Evolutionary conservation across 2,329 filamentous ascomycete species (phyloP).

Genomic region (Scedosporium apiospermum): DNA sequence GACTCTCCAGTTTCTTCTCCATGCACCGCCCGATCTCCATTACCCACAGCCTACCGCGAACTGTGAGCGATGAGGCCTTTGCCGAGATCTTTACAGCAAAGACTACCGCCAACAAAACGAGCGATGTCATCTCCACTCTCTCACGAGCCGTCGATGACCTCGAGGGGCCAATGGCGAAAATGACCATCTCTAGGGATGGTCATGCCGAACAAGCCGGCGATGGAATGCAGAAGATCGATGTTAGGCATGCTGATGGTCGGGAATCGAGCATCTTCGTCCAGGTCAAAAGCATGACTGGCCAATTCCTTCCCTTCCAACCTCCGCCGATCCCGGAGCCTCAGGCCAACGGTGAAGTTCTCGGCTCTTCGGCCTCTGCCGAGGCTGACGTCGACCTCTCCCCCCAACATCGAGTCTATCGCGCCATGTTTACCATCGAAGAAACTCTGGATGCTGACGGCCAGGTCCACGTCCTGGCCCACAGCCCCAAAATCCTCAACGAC

Average conservation of each 20-base stretch:
- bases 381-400: conserved; percentile 23
- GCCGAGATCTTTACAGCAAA: conserved; percentile 68
- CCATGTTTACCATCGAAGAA: conserved; percentile 59
- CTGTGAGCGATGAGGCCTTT: conserved; percentile 65
- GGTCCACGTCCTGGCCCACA: conserved; percentile 51
- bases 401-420: conserved; percentile 50
- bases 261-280: conserved; percentile 54
- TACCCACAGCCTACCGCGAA: conserved; percentile 67
- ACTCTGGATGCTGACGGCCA: conserved; percentile 50
- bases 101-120: conserved; percentile 38
- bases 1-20: conserved; percentile 88
- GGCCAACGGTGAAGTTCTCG: conserved; percentile 11
- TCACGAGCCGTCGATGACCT: conserved; percentile 49
- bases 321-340: conserved; percentile 59
- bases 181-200: conserved; percentile 32
- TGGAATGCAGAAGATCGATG: conserved; percentile 38
- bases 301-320: conserved; percentile 71
- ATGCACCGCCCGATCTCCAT: conserved; percentile 91
- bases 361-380: conserved; percentile 21
- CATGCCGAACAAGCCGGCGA: conserved; percentile 32
- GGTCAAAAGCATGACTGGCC: conserved; percentile 57
- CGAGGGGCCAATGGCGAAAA: conserved; percentile 46
- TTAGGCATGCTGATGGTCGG: conserved; percentile 46
- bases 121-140: conserved; percentile 59
- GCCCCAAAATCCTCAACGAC: conserved; percentile 46